Base-by-base conservation (phyloP, 345 rosid species). In the Brassica carinata region DNA sequence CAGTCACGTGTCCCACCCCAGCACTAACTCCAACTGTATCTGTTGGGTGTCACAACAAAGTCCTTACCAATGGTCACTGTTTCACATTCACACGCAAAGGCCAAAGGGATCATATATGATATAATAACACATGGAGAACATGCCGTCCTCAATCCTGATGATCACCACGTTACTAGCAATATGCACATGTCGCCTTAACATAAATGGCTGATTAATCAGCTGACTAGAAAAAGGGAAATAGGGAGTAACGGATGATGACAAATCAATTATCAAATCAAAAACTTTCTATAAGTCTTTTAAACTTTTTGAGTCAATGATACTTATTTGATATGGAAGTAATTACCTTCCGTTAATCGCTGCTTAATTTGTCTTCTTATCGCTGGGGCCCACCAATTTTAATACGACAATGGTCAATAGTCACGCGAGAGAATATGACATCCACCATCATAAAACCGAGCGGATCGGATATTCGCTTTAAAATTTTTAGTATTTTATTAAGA, bases 31-130 rank as follows among this genome's bases (percentile, higher is more conserved):
- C 76, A 64, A 71, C 71, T 78, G 58, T 71, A 5, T 23, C 38
- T 55, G 0, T 76, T 74, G 45, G 61, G 61, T 75, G 72, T 75
- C 73, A 5, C 30, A 57, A 67, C 75, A 48, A 51, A 14, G 57
- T 51, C 57, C 57, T 69, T 14, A 61, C 69, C 4, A 19, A 69
- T 29, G 31, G 51, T 43, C 69, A 77, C 61, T 17, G 8, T 18
- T 58, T 69, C 75, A 61, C 69, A 30, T 59, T 23, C 19, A 13
- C 64, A 18, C 62, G 5, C 19, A 55, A 15, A 5, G 45, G 45
- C 30, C 30, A 27, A 27, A 27, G 9, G 14, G 55, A 13, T 1
- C 14, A 4, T 15, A 45, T 45, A 19, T 19, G 2, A 13, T 48
- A 18, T 55, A 15, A 51, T 51, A 53, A 55, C 61, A n/a, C 15